Evolutionary conservation across 257 asterid species (phyloP).

Genomic region (Scutellaria barbata): DNA sequence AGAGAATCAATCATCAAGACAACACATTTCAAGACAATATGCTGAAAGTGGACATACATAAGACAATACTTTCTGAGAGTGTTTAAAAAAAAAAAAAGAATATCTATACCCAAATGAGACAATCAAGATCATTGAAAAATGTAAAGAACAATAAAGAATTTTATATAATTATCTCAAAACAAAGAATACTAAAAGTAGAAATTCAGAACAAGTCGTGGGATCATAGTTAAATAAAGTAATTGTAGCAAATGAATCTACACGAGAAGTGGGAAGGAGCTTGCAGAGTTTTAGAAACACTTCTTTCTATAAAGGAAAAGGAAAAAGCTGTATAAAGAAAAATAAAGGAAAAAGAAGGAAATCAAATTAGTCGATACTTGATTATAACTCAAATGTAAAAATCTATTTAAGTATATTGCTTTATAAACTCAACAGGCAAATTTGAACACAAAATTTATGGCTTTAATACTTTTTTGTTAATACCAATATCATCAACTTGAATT

Average conservation of each 20-base stretch:
- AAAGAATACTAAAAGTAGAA: constrained; percentile 5
- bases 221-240: neutral
- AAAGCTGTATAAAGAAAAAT: neutral
- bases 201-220: constrained; percentile 15
- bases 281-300: constrained; percentile 7
- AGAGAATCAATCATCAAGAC: neutral
- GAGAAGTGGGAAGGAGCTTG: too few relatives aligned
- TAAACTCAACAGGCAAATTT: too few relatives aligned
- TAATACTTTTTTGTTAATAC: neutral
- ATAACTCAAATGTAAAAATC: neutral
- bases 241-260: neutral
- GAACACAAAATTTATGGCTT: too few relatives aligned
- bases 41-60: constrained; percentile 8
- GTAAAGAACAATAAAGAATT: constrained; percentile 10
- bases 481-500: neutral
- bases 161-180: neutral
- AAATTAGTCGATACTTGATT: neutral
- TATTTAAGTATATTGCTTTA: too few relatives aligned
- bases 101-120: neutral
- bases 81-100: neutral
- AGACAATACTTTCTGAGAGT: neutral
- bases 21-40: constrained; percentile 1
- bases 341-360: neutral
- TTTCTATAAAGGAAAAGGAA: constrained; percentile 19
- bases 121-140: constrained; percentile 18